A percentile compares a stretch with the other conserved stretches of the same genome.
phyloP scores from a whole-genome alignment of 73 alveolate species.

The Urostyla sp. region DNA sequence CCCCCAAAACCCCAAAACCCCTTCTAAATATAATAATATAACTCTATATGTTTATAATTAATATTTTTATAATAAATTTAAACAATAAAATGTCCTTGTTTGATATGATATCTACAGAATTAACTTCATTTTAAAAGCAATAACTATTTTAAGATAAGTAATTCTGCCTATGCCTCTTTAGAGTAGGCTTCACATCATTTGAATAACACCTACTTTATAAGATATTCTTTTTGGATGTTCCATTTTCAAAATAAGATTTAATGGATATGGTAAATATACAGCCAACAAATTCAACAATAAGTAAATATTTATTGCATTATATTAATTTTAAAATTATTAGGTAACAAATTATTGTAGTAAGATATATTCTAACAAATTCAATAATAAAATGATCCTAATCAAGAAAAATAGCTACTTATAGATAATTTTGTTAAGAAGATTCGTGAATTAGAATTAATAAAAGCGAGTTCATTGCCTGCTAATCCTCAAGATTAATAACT shows the following conservation, averaged over 20 bases:
- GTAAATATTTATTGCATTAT: no score
- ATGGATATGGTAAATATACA: conserved; percentile 6
- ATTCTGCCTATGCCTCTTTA: conserved; percentile 29
- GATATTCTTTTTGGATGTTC: conserved; percentile 1
- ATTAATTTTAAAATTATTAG: no score
- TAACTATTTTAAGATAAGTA: conserved; percentile 18
- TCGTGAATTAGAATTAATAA: not conserved
- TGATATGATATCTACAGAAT: no score
- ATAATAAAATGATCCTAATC: conserved; percentile 9
- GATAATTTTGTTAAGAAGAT: conserved; percentile 18
- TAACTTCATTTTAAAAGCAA: no score
- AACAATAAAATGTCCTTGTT: no score
- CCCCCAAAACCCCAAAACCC: no score
- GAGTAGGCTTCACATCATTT: conserved; percentile 19
- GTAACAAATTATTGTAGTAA: no score
- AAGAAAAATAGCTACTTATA: not conserved
- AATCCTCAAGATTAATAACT: not conserved
- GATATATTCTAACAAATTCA: not conserved
- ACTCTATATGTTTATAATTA: no score
- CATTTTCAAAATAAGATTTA: not conserved
- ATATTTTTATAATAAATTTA: no score
- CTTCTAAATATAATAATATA: no score
- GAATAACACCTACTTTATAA: conserved; percentile 38
- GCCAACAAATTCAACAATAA: not conserved
- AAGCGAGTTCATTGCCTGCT: not conserved